A percentile compares a stretch with the other conserved stretches of the same genome.
Conservation (phyloP, 441 rosid species). For the Breynia disticha region DNA sequence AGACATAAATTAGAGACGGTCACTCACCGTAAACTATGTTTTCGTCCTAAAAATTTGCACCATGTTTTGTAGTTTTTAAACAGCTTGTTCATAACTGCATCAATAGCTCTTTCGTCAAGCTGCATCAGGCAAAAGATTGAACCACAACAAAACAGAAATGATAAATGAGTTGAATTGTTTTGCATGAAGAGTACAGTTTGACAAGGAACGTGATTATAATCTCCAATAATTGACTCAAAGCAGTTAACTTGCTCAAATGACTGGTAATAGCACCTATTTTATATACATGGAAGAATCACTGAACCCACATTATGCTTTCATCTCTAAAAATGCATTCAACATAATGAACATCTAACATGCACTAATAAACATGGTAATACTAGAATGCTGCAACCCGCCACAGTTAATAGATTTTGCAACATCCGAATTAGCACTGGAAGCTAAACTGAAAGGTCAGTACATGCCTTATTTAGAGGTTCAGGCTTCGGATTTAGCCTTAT, state of each 20-base stretch:
- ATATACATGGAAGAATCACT: neutral
- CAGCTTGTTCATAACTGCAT: conserved; percentile 74
- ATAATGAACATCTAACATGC: neutral
- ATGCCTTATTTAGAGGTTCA: conserved; percentile 88
- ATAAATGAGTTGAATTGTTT: neutral
- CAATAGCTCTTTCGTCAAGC: conserved; percentile 96
- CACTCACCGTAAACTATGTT: conserved; percentile 81
- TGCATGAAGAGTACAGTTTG: neutral
- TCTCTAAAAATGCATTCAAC: neutral
- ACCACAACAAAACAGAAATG: neutral
- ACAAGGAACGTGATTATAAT: neutral
- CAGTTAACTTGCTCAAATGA: neutral
- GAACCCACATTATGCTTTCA: neutral
- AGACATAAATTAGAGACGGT: neutral
- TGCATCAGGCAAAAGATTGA: conserved; percentile 18
- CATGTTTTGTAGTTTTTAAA: conserved; percentile 91
- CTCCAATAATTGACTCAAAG: neutral
- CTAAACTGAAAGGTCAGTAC: conserved; percentile 12
- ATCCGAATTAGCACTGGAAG: conserved; percentile 1
- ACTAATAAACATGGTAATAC: neutral
- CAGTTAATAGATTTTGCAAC: neutral
- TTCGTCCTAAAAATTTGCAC: conserved; percentile 91
- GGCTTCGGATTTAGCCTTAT: conserved; percentile 81
- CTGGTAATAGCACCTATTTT: no score
- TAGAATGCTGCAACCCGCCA: neutral